These are phyloP conservation scores for Nymphaea colorata DNA, from an alignment of 164 flowering plant species.

Conservation along the genomic window DNA sequence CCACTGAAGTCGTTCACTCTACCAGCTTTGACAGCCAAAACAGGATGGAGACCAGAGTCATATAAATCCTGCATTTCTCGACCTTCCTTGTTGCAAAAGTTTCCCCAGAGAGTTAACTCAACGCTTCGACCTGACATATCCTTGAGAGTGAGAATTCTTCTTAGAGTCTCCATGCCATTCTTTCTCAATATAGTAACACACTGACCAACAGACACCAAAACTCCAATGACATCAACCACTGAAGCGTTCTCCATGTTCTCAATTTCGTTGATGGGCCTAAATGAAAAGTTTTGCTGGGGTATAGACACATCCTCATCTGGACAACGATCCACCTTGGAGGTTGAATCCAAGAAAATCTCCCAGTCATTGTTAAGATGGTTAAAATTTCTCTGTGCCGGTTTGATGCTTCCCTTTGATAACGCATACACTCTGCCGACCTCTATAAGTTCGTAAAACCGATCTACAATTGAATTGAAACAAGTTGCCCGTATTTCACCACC, in stretches of 20 bases:
- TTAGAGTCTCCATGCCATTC: slow-evolving; percentile 97
- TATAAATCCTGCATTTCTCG: slow-evolving; percentile 66
- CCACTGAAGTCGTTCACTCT: slow-evolving; percentile 93
- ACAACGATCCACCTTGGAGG: slow-evolving; percentile 68
- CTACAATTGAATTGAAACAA: slow-evolving; percentile 88
- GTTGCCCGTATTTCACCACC: slow-evolving; percentile 97
- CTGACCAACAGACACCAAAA: slow-evolving; percentile 62
- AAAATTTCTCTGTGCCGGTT: slow-evolving; percentile 91
- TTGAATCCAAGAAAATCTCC: slow-evolving; percentile 84
- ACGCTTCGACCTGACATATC: slow-evolving; percentile 66
- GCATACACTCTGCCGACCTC: slow-evolving; percentile 81
- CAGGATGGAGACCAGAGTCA: slow-evolving; percentile 62
- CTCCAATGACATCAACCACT: slow-evolving; percentile 69
- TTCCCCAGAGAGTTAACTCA: slow-evolving; percentile 95
- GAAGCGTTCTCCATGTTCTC: slow-evolving; percentile 68
- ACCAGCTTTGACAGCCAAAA: slow-evolving; percentile 84
- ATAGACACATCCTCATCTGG: slow-evolving; percentile 82
- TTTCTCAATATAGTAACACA: slow-evolving; percentile 80
- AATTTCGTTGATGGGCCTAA: slow-evolving; percentile 72
- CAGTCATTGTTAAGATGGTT: slow-evolving; percentile 92
- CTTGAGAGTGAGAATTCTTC: slow-evolving; percentile 65
- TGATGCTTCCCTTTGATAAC: slow-evolving; percentile 85
- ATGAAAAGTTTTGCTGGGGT: slow-evolving; percentile 78
- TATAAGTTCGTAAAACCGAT: slow-evolving; percentile 67
- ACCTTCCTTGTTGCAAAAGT: slow-evolving; percentile 88